Base-by-base conservation (phyloP, 2,329 filamentous ascomycete genomes). In the Sporothrix pallida region DNA sequence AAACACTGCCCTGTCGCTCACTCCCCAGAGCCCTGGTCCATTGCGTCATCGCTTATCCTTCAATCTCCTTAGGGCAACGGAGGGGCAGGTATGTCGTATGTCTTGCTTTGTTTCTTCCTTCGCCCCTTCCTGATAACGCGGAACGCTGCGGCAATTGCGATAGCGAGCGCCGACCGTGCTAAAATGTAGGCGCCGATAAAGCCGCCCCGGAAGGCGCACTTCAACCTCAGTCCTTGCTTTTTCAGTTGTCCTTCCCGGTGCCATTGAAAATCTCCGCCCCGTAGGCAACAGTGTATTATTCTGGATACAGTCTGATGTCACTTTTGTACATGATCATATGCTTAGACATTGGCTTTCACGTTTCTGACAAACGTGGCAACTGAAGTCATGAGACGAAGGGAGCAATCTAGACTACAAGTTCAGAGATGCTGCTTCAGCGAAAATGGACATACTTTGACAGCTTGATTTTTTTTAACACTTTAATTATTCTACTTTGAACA, bases 11-110 rank as follows among this genome's bases (percentile, higher is more conserved):
- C 63, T 68, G 63, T 70, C 67, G 67, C 54, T 54, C 50, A 42
- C 26, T 48, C n/a, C 31, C n/a, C 69, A n/a, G 70, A 15, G 37
- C 37, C 8, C 17, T 37, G 69, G 37, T 60, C 70, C 70, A 71
- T 71, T 71, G 70, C 70, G 70, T 71, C 70, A 71, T 71, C 44
- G 44, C 42, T 46, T 54, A 13, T 60, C 63, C 52, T 60, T 71
- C 23, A 71, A 71, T 71, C 69, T 62, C 70, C 46, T 68, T 68
- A 37, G 23, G 23, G 46, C 17, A 9, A 7, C 46, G 5, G 65
- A 37, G 26, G 37, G 42, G 42, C 60, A n/a, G 31, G 9, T 17
- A 68, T 68, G 13, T 15, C 13, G 9, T 17, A 68, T 68, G 13
- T 15, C 13, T 20, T 37, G 31, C 31, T 37, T 37, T 37, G 31